Evolutionary conservation across 2,329 filamentous ascomycete species (phyloP).

Genomic region (Verticillium albo-atrum): DNA sequence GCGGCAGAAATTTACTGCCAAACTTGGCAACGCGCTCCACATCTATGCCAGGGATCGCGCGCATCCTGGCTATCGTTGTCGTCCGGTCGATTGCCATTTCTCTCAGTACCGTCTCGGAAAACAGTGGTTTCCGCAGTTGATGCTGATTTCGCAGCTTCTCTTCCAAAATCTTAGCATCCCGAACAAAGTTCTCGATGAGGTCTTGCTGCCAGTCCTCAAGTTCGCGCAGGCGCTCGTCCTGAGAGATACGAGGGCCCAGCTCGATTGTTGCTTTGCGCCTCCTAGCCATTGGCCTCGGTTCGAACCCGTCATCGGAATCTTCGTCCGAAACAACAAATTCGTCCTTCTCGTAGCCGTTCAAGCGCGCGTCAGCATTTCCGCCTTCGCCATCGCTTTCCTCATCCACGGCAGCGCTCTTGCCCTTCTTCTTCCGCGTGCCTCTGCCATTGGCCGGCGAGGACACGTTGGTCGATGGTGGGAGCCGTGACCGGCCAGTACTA

Average conservation of each 20-base stretch:
- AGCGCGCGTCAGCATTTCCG: constrained; percentile 34
- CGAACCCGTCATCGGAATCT: constrained; percentile 41
- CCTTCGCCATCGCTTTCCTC: constrained; percentile 28
- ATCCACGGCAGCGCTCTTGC: constrained; percentile 16
- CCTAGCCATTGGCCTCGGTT: constrained; percentile 30
- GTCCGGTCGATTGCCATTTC: constrained; percentile 72
- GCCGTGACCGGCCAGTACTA: constrained; percentile 10
- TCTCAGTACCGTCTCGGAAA: constrained; percentile 64
- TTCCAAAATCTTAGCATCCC: constrained; percentile 55
- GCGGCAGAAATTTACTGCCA: constrained; percentile 55
- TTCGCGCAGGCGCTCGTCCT: constrained; percentile 46
- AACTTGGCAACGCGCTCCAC: constrained; percentile 56
- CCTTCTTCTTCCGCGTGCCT: constrained; percentile 19
- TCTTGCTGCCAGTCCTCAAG: constrained; percentile 58
- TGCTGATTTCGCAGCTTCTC: constrained; percentile 58
- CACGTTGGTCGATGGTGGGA: constrained; percentile 40
- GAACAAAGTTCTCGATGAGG: constrained; percentile 61
- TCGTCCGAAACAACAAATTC: constrained; percentile 43
- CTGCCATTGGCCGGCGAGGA: constrained; percentile 43
- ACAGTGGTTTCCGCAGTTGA: constrained; percentile 53
- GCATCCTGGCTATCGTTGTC: constrained; percentile 56
- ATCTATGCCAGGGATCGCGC: constrained; percentile 58
- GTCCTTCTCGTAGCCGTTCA: constrained; percentile 42
- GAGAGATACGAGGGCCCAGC: constrained; percentile 55
- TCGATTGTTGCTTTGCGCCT: constrained; percentile 16